These are phyloP conservation scores for Parathielavia appendiculata DNA, from an alignment of 495 filamentous ascomycete species.

Conservation along the genomic window DNA sequence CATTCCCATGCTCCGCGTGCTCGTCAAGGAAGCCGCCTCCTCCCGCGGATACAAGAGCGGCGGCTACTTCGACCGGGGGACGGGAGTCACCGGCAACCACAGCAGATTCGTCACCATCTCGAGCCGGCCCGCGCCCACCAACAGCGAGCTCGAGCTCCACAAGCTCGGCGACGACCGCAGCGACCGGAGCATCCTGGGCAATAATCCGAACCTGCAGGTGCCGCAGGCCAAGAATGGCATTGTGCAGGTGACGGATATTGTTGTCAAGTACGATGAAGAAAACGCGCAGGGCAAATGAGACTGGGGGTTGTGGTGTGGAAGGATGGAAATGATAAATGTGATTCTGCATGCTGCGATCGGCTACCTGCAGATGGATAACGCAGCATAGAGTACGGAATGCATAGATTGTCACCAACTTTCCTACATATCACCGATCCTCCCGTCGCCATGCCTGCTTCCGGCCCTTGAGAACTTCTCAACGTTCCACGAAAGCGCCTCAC, in stretches of 20 bases:
- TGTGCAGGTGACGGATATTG: slow-evolving; percentile 12
- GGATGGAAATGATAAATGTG: too few species aligned
- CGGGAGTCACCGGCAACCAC: slow-evolving; percentile 2
- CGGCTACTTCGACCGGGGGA: slow-evolving; percentile 2
- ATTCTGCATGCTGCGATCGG: too few species aligned
- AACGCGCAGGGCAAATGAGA: too few species aligned
- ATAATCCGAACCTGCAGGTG: not conserved
- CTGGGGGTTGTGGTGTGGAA: too few species aligned
- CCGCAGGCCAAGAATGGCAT: not conserved
- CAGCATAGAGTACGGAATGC: too few species aligned
- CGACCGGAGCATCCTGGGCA: slow-evolving; percentile 10
- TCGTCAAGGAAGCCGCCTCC: slow-evolving; percentile 20
- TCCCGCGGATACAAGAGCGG: slow-evolving; percentile 9
- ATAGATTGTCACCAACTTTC: too few species aligned
- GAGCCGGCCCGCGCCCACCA: not conserved
- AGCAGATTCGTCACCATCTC: slow-evolving; percentile 13
- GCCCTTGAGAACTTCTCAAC: too few species aligned
- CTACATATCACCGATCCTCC: too few species aligned
- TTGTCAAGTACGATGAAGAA: slow-evolving; percentile 10
- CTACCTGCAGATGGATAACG: too few species aligned
- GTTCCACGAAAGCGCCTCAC: too few species aligned
- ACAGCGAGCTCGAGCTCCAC: slow-evolving; percentile 9
- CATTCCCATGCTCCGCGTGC: slow-evolving; percentile 28
- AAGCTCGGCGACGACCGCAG: slow-evolving; percentile 12
- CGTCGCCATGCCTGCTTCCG: too few species aligned